Evolutionary conservation across 768 basidiomycete species (phyloP).

Genomic region (Auriscalpium microsporum): DNA sequence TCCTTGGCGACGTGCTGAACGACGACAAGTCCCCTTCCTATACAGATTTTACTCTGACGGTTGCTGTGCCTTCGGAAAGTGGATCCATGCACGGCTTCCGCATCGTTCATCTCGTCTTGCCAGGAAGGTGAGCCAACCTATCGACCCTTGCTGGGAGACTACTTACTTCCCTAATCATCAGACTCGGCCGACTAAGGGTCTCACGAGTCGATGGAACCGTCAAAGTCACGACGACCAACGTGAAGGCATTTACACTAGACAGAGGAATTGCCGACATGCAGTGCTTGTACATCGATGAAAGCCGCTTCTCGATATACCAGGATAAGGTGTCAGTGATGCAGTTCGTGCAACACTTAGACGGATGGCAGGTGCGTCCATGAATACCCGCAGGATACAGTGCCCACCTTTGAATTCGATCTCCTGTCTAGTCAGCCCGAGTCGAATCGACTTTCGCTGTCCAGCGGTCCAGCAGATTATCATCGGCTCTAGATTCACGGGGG

Average conservation of each 20-base stretch:
- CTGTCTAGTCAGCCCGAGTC: no score
- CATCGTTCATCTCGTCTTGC: conserved; percentile 47
- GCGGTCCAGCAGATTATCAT: conserved; percentile 34
- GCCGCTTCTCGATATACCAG: neutral
- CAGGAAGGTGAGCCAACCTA: conserved; percentile 52
- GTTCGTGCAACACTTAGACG: no score
- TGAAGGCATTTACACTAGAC: conserved; percentile 17
- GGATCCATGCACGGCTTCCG: conserved; percentile 66
- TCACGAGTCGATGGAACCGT: neutral
- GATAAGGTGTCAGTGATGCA: neutral
- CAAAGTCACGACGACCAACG: conserved; percentile 19
- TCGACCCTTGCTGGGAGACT: no score
- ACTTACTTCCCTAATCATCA: conserved; percentile 8
- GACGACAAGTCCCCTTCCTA: neutral
- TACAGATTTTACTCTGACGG: conserved; percentile 60
- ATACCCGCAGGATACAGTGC: no score
- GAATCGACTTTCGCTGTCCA: neutral
- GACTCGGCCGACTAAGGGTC: conserved; percentile 33
- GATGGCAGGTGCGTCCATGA: no score
- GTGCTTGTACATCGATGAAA: neutral
- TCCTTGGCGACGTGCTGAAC: conserved; percentile 36
- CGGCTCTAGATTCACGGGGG: conserved; percentile 46
- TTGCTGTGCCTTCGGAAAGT: conserved; percentile 57
- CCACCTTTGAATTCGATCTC: no score
- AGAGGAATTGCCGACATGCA: neutral